Evolutionary conservation across 2,329 filamentous ascomycete genomes (phyloP).

Genomic region (Pseudogymnoascus sp.): DNA sequence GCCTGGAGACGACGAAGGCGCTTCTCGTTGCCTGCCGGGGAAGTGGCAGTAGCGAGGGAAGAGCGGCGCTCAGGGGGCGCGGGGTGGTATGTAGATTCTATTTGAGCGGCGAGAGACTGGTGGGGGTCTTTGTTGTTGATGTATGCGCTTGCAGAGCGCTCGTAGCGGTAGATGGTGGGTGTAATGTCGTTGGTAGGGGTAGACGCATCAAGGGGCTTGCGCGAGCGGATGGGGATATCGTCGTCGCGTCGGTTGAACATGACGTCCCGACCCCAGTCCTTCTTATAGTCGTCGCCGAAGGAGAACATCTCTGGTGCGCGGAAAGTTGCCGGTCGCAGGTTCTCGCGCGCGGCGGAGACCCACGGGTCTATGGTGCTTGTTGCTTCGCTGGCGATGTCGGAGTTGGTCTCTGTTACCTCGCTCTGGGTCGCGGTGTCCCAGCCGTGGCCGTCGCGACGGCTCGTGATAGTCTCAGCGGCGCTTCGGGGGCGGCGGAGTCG

Average conservation of each 20-base stretch:
- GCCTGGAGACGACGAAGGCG: not conserved
- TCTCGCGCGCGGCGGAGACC: conserved; percentile 6
- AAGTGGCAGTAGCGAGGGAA: conserved; percentile 20
- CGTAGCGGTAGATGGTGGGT: conserved; percentile 16
- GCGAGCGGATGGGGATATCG: conserved; percentile 17
- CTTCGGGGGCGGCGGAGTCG: conserved; percentile 22
- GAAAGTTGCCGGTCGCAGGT: conserved; percentile 16
- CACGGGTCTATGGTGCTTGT: conserved; percentile 19
- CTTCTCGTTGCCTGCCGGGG: not conserved
- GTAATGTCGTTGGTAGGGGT: not conserved
- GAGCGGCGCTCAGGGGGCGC: conserved; percentile 24
- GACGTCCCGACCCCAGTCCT: conserved; percentile 23
- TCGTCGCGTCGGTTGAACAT: conserved; percentile 19
- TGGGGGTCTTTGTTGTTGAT: not conserved
- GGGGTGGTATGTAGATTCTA: conserved; percentile 17
- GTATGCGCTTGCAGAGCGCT: not conserved
- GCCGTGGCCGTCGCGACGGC: conserved; percentile 28
- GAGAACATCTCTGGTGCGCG: conserved; percentile 13
- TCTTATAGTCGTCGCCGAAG: conserved; percentile 14
- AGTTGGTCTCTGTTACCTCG: conserved; percentile 24
- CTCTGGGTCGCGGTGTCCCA: conserved; percentile 29
- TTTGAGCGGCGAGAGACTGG: conserved; percentile 14
- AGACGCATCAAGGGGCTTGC: conserved; percentile 16
- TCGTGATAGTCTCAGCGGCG: conserved; percentile 29
- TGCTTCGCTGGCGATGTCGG: conserved; percentile 13